Percentiles rank a stretch among this genome's conserved stretches.
Conservation (phyloP, 768 basidiomycete genomes). For the Termitomyces sp. region DNA sequence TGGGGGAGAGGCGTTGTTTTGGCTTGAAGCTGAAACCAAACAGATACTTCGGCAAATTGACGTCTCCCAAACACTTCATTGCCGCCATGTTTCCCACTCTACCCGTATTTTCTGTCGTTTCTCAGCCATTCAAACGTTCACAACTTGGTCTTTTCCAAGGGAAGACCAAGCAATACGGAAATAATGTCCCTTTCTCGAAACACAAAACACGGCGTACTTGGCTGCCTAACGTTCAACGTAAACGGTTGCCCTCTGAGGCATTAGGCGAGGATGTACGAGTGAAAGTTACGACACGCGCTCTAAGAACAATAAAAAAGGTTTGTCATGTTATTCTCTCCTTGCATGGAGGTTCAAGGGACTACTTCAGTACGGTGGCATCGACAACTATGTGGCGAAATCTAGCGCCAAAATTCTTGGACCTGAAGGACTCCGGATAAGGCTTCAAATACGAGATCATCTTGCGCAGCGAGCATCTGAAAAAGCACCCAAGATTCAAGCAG, state of each 20-base stretch:
- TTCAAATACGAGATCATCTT: constrained; percentile 22
- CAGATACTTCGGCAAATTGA: constrained; percentile 2
- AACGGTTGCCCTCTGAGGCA: constrained; percentile 64
- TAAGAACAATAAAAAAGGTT: constrained; percentile 84
- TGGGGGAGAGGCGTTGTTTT: constrained; percentile 6
- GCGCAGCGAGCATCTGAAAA: neutral
- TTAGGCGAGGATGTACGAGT: constrained; percentile 53
- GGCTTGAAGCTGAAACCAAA: constrained; percentile 7
- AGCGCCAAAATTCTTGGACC: constrained; percentile 30
- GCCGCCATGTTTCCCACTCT: constrained; percentile 22
- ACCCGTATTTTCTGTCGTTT: constrained; percentile 31
- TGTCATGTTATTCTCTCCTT: constrained; percentile 3
- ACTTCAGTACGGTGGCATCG: constrained; percentile 59
- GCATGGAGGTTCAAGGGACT: neutral
- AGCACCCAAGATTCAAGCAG: neutral
- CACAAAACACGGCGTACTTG: constrained; percentile 84
- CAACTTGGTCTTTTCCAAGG: constrained; percentile 82
- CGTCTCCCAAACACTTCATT: neutral
- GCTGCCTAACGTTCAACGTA: constrained; percentile 83
- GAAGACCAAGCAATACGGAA: constrained; percentile 72
- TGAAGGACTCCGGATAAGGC: constrained; percentile 45
- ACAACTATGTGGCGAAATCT: constrained; percentile 56
- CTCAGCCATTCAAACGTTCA: constrained; percentile 75
- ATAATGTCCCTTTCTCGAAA: constrained; percentile 86
- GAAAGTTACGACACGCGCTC: constrained; percentile 69